These are phyloP conservation scores for Hamamelis virginiana DNA, from an alignment of 164 flowering plant genomes.

Conservation along the genomic window DNA sequence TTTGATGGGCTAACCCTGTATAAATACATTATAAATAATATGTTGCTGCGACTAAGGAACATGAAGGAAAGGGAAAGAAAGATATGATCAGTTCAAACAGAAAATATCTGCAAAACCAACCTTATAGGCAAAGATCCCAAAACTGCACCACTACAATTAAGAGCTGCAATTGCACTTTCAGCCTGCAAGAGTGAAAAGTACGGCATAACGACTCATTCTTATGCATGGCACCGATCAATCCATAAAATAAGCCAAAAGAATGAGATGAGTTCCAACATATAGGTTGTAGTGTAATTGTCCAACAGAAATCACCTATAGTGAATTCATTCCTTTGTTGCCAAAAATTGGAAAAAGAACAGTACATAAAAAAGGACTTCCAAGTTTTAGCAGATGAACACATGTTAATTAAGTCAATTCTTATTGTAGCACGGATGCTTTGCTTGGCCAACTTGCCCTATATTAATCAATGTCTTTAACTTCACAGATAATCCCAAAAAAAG, in stretches of 20 bases:
- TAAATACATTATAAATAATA: background rate
- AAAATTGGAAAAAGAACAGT: background rate
- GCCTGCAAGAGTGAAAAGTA: conserved; percentile 58
- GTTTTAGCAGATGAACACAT: too few relatives aligned
- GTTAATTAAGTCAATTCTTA: too few relatives aligned
- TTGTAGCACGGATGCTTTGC: too few relatives aligned
- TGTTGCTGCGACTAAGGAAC: background rate
- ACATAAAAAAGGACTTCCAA: too few relatives aligned
- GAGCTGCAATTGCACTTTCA: conserved; percentile 89
- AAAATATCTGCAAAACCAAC: conserved; percentile 27
- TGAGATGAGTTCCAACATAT: background rate
- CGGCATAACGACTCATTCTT: background rate
- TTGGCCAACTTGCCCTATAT: too few relatives aligned
- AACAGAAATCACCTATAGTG: too few relatives aligned
- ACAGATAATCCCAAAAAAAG: too few relatives aligned
- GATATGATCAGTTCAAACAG: background rate
- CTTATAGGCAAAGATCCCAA: conserved; percentile 83
- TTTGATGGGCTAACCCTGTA: conserved; percentile 97
- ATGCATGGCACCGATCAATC: background rate
- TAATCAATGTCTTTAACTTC: too few relatives aligned
- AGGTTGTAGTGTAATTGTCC: too few relatives aligned
- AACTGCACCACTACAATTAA: conserved; percentile 78
- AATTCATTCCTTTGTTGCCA: background rate
- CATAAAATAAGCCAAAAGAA: conserved; percentile 1
- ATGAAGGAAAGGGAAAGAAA: background rate